Evolutionary conservation across 2,329 filamentous ascomycete genomes (phyloP).

Genomic region (Rhynchosporium graminicola): DNA sequence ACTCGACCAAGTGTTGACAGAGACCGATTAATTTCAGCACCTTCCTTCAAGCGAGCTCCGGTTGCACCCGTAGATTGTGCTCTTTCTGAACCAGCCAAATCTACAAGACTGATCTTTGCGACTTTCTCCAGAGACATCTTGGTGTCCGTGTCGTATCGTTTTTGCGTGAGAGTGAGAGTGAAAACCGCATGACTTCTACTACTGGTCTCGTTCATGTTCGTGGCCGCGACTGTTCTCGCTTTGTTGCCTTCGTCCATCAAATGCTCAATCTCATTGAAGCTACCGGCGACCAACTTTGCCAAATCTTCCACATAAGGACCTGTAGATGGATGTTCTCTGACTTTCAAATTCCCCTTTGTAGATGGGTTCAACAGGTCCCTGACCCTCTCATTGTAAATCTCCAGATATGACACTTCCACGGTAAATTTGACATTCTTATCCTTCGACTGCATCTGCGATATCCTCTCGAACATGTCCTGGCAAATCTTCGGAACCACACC

Average conservation of each 20-base stretch:
- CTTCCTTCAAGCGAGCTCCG: slow-evolving; percentile 91
- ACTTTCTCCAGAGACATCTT: slow-evolving; percentile 98
- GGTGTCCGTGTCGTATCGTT: slow-evolving; percentile 85
- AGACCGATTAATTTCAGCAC: slow-evolving; percentile 97
- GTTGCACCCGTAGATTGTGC: slow-evolving; percentile 97
- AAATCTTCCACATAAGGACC: slow-evolving; percentile 98
- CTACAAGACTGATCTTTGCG: slow-evolving; percentile 95
- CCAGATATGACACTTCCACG: slow-evolving; percentile 96
- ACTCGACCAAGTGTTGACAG: slow-evolving; percentile 95
- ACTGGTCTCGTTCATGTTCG: slow-evolving; percentile 99
- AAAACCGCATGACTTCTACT: slow-evolving; percentile 98
- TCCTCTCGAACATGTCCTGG: slow-evolving; percentile 94
- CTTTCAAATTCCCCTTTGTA: slow-evolving; percentile 94
- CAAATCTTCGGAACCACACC: slow-evolving; percentile 98
- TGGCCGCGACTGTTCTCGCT: slow-evolving; percentile 93
- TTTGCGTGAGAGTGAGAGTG: slow-evolving; percentile 92
- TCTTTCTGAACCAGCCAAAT: slow-evolving; percentile 95
- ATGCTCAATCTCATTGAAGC: slow-evolving; percentile 93
- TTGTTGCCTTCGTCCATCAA: slow-evolving; percentile 99
- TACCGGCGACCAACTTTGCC: slow-evolving; percentile 89
- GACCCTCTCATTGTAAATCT: slow-evolving; percentile 98
- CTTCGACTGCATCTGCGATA: slow-evolving; percentile 61
- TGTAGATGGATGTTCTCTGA: slow-evolving; percentile 95
- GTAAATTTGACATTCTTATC: slow-evolving; percentile 84
- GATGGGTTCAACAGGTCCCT: slow-evolving; percentile 92